These are phyloP conservation scores for Ensete ventricosum DNA, from an alignment of 176 grass and related monocot species.

Conservation along the genomic window DNA sequence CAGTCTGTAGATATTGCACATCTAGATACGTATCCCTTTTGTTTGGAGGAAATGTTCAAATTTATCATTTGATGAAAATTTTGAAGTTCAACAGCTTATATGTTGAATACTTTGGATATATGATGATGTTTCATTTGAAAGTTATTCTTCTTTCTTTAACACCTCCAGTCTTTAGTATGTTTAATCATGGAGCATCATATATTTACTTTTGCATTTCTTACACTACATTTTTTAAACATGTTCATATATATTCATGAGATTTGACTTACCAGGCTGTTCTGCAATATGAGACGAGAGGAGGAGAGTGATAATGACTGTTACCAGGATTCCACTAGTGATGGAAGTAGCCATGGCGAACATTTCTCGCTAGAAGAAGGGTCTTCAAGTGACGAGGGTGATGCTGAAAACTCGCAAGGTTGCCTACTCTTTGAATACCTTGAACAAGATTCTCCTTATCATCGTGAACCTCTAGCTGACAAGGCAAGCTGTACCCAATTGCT, in stretches of 20 bases:
- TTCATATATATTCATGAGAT: neutral
- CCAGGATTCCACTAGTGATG: constrained; percentile 3
- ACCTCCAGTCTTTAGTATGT: neutral
- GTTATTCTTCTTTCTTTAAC: neutral
- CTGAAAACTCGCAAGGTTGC: too few species aligned
- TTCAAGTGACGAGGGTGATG: neutral
- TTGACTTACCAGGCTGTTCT: neutral
- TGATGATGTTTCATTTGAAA: neutral
- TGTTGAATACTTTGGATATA: neutral
- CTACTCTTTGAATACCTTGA: too few species aligned
- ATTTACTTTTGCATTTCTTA: neutral
- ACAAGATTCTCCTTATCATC: too few species aligned
- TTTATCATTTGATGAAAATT: neutral
- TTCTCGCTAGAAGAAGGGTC: neutral
- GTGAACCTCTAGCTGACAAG: neutral
- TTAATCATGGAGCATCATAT: neutral
- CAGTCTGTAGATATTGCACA: too few species aligned
- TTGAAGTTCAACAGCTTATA: neutral
- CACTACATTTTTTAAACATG: neutral
- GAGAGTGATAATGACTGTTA: constrained; percentile 6
- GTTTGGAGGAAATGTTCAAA: neutral
- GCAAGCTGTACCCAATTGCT: constrained; percentile 1
- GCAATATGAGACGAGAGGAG: neutral
- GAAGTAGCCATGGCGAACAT: neutral
- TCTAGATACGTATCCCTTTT: neutral